Evolutionary conservation across 345 rosid species (phyloP).

Genomic region (Hibiscus mutabilis): DNA sequence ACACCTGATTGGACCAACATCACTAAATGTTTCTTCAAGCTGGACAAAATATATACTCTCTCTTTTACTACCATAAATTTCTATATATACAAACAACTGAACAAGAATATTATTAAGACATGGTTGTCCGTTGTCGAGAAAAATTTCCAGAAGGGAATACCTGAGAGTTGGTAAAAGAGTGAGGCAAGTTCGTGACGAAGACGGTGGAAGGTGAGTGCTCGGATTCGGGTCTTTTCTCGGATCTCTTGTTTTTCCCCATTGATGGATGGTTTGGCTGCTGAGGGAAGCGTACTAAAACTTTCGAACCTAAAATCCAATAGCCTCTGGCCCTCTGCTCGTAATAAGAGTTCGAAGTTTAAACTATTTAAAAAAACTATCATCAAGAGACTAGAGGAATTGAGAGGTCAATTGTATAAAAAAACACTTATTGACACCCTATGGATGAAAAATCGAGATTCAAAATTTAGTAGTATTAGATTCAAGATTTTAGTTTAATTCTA

Average conservation of each 20-base stretch:
- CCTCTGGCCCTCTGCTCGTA: too few species aligned
- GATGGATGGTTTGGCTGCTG: not conserved
- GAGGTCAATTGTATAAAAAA: too few species aligned
- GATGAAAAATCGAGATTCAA: too few species aligned
- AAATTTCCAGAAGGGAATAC: slow-evolving; percentile 18
- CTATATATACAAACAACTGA: not conserved
- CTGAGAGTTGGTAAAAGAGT: slow-evolving; percentile 78
- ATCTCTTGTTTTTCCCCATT: slow-evolving; percentile 46
- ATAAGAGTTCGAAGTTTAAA: too few species aligned
- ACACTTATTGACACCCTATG: too few species aligned
- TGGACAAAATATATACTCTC: slow-evolving; percentile 11
- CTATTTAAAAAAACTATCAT: too few species aligned
- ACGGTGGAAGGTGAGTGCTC: slow-evolving; percentile 68
- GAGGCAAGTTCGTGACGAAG: slow-evolving; percentile 75
- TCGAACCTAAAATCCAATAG: too few species aligned
- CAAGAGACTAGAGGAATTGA: too few species aligned
- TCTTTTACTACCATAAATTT: not conserved
- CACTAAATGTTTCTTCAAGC: slow-evolving; percentile 88
- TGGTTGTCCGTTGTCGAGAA: not conserved
- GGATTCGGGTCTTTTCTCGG: slow-evolving; percentile 35
- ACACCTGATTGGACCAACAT: slow-evolving; percentile 88
- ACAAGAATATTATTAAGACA: not conserved
- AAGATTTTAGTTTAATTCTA: too few species aligned
- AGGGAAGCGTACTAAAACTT: too few species aligned
- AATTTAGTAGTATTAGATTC: too few species aligned